phyloP scores from a whole-genome alignment of 208 protist species.

The Porcisia deanei region DNA sequence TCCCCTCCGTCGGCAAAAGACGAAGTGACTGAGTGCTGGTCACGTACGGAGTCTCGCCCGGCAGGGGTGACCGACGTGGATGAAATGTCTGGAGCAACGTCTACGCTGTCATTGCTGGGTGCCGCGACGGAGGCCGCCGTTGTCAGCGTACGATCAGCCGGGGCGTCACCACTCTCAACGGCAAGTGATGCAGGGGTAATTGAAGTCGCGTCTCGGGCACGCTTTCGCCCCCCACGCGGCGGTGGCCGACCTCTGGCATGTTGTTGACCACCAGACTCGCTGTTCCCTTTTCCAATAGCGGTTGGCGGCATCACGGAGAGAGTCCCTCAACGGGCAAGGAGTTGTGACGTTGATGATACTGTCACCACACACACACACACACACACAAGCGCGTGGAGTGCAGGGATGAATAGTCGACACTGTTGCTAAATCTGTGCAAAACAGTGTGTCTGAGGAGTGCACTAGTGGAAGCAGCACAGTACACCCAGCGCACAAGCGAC shows the following conservation, averaged over 20 bases:
- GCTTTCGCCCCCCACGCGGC: conserved; percentile 9
- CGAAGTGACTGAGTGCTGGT: conserved; percentile 15
- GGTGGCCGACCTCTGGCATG: neutral
- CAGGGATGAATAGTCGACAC: neutral
- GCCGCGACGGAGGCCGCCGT: conserved; percentile 3
- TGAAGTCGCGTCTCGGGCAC: conserved; percentile 6
- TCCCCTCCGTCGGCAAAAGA: conserved; percentile 2
- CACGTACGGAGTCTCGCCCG: conserved; percentile 14
- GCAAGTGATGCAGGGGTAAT: neutral
- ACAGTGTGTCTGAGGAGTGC: neutral
- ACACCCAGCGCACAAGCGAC: neutral
- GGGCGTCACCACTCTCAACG: neutral
- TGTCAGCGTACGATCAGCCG: neutral
- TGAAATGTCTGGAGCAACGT: conserved; percentile 7
- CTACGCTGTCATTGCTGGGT: neutral
- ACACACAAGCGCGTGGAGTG: neutral
- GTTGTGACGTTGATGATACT: neutral
- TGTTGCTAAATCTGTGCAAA: too few relatives aligned
- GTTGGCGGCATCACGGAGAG: conserved; percentile 2
- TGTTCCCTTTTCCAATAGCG: neutral
- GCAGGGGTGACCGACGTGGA: conserved; percentile 18
- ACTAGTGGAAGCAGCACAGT: neutral
- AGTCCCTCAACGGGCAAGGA: neutral
- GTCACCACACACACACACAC: neutral
- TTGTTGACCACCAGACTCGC: neutral